phyloP scores from a whole-genome alignment of 2,329 filamentous ascomycete species.

The Albifimbria verrucaria region DNA sequence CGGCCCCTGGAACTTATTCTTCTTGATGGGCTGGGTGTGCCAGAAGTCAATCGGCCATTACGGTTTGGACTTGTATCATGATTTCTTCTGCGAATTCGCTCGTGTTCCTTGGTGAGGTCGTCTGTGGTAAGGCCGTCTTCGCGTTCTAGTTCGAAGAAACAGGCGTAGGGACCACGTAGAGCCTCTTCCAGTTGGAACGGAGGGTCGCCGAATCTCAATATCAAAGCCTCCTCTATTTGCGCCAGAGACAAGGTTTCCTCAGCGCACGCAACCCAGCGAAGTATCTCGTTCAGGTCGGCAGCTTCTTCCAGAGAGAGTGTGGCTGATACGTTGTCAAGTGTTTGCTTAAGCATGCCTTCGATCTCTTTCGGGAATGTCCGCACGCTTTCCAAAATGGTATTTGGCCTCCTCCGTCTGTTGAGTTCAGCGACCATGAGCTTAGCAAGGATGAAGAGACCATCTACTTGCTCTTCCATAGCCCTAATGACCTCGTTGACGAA shows the following conservation, averaged over 20 bases:
- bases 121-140: slow-evolving; percentile 41
- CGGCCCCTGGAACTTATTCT: not conserved
- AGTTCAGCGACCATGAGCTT: slow-evolving; percentile 50
- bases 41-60: not conserved
- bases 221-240: slow-evolving; percentile 40
- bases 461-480: slow-evolving; percentile 37
- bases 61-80: not conserved
- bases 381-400: slow-evolving; percentile 41
- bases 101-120: slow-evolving; percentile 35
- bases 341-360: slow-evolving; percentile 38
- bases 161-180: slow-evolving; percentile 40
- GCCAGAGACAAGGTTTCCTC: slow-evolving; percentile 39
- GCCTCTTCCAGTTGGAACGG: slow-evolving; percentile 39
- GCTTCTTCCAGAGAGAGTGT: slow-evolving; percentile 35
- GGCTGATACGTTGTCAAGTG: slow-evolving; percentile 36
- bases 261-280: slow-evolving; percentile 44
- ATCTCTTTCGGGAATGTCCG: slow-evolving; percentile 41
- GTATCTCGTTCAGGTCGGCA: slow-evolving; percentile 42
- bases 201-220: slow-evolving; percentile 38
- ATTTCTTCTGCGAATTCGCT: slow-evolving; percentile 22
- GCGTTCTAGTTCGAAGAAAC: slow-evolving; percentile 42
- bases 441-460: slow-evolving; percentile 46
- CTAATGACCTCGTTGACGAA: slow-evolving; percentile 36
- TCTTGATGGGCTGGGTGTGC: not conserved
- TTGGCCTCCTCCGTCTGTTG: slow-evolving; percentile 39